Base-by-base conservation (phyloP, 1,139 yeast species). In the Casaregolazyma suthepensis region DNA sequence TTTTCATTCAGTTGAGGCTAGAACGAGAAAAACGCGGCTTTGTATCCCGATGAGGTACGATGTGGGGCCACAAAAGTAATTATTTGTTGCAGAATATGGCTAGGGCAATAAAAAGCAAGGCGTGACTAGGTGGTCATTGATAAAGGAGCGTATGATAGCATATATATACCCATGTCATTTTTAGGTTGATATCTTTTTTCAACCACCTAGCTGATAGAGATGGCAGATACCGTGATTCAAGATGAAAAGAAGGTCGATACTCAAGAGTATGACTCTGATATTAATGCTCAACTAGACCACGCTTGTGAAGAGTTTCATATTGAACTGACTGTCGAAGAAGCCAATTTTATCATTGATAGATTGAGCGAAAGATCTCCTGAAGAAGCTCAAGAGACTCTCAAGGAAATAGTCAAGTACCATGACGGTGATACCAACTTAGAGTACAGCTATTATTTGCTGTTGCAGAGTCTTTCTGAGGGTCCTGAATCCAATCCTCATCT, bases 351-450 rank as follows among this genome's bases (percentile, higher is more conserved):
- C 64, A 63, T 74, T 61, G 71, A 71, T 44, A 75, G 74, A 59
- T 66, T 77, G 49, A 69, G 68, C 26, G 58, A 59, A 15, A 17
- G 49, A 51, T 6, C 47, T 23, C 31, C 29, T n/a, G 72, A 69
- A 9, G 76, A 75, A 51, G 73, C 82, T 0, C 43, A 76, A 3
- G 70, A 65, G 15, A 72, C 78, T 50, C 67, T 81, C 52, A 61
- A 66, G 51, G 68, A 70, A 15, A 71, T 76, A 3, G 55, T 72
- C 4, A 67, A 59, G 1, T 73, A 75, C 38, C 81, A 78, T 60
- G 61, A 64, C 5, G 73, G 69, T 46, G 86, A 81, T 65, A 71
- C 74, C 52, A 81, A 81, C 61, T 73, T 80, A 57, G 54, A 56
- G 31, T 54, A 47, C 44, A 55, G 64, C 9, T 75, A 72, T 47